Evolutionary conservation across 2,329 filamentous ascomycete species (phyloP), one percentile per base, ranked within the genome.

Genomic region (Ceratocystis huliohia): DNA sequence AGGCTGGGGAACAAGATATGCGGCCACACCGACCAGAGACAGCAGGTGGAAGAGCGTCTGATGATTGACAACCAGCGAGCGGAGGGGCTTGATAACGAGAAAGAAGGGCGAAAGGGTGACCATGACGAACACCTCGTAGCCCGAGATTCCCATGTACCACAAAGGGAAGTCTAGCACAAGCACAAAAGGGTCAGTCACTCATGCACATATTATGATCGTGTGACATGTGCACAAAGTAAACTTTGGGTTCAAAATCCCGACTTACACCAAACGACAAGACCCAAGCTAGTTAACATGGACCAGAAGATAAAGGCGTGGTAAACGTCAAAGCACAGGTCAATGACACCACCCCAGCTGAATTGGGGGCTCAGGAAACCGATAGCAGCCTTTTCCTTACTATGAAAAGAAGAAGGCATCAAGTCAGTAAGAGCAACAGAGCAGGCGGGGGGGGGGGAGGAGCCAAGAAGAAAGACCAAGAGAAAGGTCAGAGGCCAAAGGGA

Each of bases 131-230:
- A 86, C 88, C 77, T 99, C 94, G 73, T 94, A 99, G 69, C 94
- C 94, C 3, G 93, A 97, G 68, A 99, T 95, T 33, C 94, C 94
- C 94, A 99, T 99, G 75, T 96, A 86, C 94, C 94, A 99, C 10
- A 99, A 83, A 15, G 94, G 94, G 74, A 99, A 99, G 76, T 95
- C 88, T 91, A 63, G 28, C 17, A 65, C 59, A 28, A 56, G 69
- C 30, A 46, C 25, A 62, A n/a, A 53, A 30, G 3, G 37, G 20
- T 44, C 17, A 28, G 25, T 25, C 7, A 46, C 4, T n/a, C 13
- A 28, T 41, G 44, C 6, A 56, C 22, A 5, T 22, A 8, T 28
- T 22, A 6, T 25, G 10, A 13, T 28, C 22, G 17, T 37, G 57
- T 41, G 20, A 22, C 48, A 20, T 8, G 15, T 20, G 37, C 59